Evolutionary conservation across 2,329 filamentous ascomycete species (phyloP).

Genomic region (Colletotrichum neosansevieriae): DNA sequence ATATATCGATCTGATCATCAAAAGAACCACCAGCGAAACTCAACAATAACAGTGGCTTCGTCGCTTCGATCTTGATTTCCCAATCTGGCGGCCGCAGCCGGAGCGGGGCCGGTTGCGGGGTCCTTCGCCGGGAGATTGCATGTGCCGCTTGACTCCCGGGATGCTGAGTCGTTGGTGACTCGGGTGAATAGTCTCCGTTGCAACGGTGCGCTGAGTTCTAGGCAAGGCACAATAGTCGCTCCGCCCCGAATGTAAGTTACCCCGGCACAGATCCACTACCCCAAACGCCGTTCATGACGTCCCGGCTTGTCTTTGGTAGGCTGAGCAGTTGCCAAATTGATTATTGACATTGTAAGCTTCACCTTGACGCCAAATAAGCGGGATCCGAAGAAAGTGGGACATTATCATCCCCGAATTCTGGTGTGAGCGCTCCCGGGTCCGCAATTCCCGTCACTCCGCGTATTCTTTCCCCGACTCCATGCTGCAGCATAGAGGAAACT

Average conservation of each 20-base stretch:
- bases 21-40: no score
- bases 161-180: constrained; percentile 13
- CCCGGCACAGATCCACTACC: constrained; percentile 25
- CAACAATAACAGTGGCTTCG: neutral
- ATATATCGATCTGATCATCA: no score
- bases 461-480: neutral
- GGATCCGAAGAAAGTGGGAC: constrained; percentile 4
- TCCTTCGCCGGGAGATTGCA: constrained; percentile 9
- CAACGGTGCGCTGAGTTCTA: constrained; percentile 17
- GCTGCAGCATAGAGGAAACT: neutral
- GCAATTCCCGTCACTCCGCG: constrained; percentile 13
- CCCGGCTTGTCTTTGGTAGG: constrained; percentile 1
- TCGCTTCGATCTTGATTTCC: constrained; percentile 13
- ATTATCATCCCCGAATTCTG: neutral
- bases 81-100: constrained; percentile 21
- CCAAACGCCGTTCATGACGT: constrained; percentile 1
- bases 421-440: constrained; percentile 17
- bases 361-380: neutral
- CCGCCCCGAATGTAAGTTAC: constrained; percentile 30
- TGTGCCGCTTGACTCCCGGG: constrained; percentile 4
- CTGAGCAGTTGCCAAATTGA: constrained; percentile 24
- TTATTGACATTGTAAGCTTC: constrained; percentile 24
- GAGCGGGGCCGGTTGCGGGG: constrained; percentile 25
- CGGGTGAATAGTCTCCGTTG: constrained; percentile 10
- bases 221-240: constrained; percentile 29